Conservation (phyloP, 2,329 filamentous ascomycete genomes). For the Fusarium newnesense region DNA sequence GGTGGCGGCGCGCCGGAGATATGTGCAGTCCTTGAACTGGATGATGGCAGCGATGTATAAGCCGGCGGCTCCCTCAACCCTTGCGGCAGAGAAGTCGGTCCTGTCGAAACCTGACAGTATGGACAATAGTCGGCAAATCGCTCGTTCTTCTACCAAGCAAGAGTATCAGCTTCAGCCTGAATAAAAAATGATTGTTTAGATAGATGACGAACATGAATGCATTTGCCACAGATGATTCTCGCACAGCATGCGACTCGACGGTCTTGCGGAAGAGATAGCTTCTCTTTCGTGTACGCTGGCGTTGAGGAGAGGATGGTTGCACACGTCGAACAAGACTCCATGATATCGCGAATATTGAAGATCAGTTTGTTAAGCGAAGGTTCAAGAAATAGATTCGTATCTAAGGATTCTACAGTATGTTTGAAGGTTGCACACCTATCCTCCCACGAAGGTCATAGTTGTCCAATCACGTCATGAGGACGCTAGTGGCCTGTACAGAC, state of each 20-base stretch:
- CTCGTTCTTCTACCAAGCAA: slow-evolving; percentile 63
- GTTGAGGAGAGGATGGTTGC: slow-evolving; percentile 68
- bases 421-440: slow-evolving; percentile 12
- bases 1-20: slow-evolving; percentile 52
- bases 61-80: slow-evolving; percentile 75
- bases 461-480: slow-evolving; percentile 44
- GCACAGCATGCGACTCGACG: slow-evolving; percentile 75
- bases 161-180: slow-evolving; percentile 15
- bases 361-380: not conserved
- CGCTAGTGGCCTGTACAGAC: slow-evolving; percentile 29
- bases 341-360: slow-evolving; percentile 27
- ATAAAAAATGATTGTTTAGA: not conserved
- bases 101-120: slow-evolving; percentile 78
- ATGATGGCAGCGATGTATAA: slow-evolving; percentile 60
- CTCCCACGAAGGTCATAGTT: not conserved
- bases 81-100: slow-evolving; percentile 66
- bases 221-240: slow-evolving; percentile 76
- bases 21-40: slow-evolving; percentile 37
- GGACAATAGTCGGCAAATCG: slow-evolving; percentile 76
- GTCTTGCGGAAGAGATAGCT: slow-evolving; percentile 61
- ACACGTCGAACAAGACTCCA: slow-evolving; percentile 75
- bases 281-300: slow-evolving; percentile 68
- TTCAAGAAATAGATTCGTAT: slow-evolving; percentile 1
- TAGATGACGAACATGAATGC: slow-evolving; percentile 66
- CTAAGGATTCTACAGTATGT: slow-evolving; percentile 1